Conservation (phyloP, 306 rosid genomes). For the Quercus ilex region DNA sequence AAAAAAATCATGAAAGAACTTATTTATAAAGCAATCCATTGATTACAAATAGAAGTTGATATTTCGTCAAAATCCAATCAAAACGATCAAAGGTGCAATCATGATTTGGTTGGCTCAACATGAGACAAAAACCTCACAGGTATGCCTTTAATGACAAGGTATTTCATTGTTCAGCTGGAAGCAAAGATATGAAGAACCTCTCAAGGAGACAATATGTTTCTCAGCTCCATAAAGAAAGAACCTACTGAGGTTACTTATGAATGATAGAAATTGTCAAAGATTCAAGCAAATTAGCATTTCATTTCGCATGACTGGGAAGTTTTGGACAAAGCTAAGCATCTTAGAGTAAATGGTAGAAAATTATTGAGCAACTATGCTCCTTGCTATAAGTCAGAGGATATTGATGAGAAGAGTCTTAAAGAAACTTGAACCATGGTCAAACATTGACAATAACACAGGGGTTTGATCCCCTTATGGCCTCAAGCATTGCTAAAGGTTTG, state of each 20-base stretch:
- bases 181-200: constrained; percentile 5
- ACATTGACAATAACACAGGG: too few relatives aligned
- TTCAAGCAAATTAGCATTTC: constrained; percentile 8
- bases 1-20: constrained; percentile 15
- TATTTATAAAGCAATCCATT: constrained; percentile 7
- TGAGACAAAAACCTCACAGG: constrained; percentile 3
- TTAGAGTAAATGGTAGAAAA: neutral
- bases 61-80: neutral
- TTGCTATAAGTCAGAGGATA: neutral
- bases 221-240: too few relatives aligned
- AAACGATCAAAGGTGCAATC: neutral
- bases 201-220: neutral
- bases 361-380: neutral
- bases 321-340: neutral
- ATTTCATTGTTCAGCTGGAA: neutral
- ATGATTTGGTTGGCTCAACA: neutral
- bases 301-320: neutral
- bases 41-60: neutral
- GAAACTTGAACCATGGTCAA: too few relatives aligned
- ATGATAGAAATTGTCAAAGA: neutral
- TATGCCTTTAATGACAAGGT: constrained; percentile 5
- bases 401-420: neutral
- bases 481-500: neutral
- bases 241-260: neutral
- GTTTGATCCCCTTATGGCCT: neutral